These are phyloP conservation scores for Mucor racemosus DNA, from an alignment of 371 early-diverging fungal genomes.

Conservation along the genomic window DNA sequence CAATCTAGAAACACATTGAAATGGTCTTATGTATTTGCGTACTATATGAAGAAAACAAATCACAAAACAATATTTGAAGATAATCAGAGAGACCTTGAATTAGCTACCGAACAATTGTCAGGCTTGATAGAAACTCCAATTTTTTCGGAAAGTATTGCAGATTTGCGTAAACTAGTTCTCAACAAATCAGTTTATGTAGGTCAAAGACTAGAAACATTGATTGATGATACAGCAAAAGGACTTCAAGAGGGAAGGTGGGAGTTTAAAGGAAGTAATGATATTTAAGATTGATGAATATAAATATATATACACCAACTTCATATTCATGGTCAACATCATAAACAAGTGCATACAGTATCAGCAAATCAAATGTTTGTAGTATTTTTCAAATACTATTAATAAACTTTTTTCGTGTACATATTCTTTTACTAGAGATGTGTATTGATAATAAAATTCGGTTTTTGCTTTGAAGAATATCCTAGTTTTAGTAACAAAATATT, in stretches of 20 bases:
- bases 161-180: slow-evolving; percentile 76
- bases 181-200: slow-evolving; percentile 86
- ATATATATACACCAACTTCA: neutral
- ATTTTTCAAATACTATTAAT: no score
- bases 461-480: no score
- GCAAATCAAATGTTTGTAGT: no score
- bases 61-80: slow-evolving; percentile 88
- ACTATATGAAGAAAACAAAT: slow-evolving; percentile 84
- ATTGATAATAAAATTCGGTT: no score
- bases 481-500: no score
- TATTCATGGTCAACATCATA: neutral
- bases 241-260: slow-evolving; percentile 77
- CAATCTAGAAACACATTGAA: slow-evolving; percentile 88
- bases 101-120: slow-evolving; percentile 92
- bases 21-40: slow-evolving; percentile 97
- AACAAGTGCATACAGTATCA: no score
- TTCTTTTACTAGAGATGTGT: no score
- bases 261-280: neutral
- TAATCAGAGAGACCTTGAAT: slow-evolving; percentile 94
- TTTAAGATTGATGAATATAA: neutral
- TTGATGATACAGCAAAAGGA: slow-evolving; percentile 82
- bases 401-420: no score
- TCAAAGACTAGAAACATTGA: slow-evolving; percentile 72
- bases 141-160: slow-evolving; percentile 69
- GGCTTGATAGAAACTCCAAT: slow-evolving; percentile 87